A percentile compares a stretch with the other conserved stretches of the same genome.
phyloP scores from a whole-genome alignment of 164 flowering plant genomes.

The Nymphaea colorata region DNA sequence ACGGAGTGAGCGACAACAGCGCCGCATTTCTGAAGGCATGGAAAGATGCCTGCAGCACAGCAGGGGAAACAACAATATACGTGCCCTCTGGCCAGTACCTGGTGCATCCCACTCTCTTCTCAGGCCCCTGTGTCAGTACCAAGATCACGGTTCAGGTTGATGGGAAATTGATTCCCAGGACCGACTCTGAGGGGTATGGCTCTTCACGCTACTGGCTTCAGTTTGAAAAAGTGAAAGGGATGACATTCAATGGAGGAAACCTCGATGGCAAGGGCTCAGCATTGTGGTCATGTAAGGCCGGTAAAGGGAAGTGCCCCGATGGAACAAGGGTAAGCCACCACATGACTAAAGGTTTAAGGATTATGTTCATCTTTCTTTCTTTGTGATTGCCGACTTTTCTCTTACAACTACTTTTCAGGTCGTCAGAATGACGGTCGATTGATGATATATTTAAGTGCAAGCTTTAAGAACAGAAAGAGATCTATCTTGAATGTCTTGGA shows the following conservation, averaged over 20 bases:
- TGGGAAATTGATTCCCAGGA: not conserved
- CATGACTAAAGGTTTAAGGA: too few relatives aligned
- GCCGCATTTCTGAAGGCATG: conserved; percentile 17
- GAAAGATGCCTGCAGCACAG: conserved; percentile 17
- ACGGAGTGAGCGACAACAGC: conserved; percentile 12
- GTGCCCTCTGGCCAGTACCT: conserved; percentile 19
- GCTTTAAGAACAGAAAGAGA: too few relatives aligned
- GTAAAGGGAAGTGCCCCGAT: not conserved
- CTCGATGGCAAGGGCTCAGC: conserved; percentile 1
- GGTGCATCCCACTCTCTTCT: conserved; percentile 9
- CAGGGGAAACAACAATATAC: conserved; percentile 6
- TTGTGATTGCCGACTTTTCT: too few relatives aligned
- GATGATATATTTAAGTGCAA: too few relatives aligned
- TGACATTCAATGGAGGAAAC: not conserved
- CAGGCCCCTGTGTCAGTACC: conserved; percentile 17
- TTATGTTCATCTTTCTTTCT: too few relatives aligned
- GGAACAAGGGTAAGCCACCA: not conserved
- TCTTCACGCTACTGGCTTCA: not conserved
- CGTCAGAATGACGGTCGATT: too few relatives aligned
- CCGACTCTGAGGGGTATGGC: not conserved
- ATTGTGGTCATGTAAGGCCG: not conserved
- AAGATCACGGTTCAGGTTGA: conserved; percentile 8
- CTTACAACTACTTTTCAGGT: too few relatives aligned
- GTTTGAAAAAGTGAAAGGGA: not conserved
- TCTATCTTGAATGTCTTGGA: too few relatives aligned